A percentile compares a stretch with the other conserved stretches of the same genome.
Conservation (phyloP, 495 filamentous ascomycete genomes). For the Penicilliopsis zonata region DNA sequence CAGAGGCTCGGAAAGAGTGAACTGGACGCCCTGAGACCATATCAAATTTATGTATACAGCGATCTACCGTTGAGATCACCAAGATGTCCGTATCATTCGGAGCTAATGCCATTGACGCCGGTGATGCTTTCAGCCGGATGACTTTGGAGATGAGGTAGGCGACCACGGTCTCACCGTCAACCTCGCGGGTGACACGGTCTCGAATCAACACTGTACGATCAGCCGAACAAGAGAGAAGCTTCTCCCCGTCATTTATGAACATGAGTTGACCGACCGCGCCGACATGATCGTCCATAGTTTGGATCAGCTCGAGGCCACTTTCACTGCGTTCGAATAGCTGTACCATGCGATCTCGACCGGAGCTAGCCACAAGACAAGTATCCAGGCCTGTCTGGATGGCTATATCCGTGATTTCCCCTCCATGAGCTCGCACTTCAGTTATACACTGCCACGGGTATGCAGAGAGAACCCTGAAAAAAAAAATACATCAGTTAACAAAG, state of each 20-base stretch:
- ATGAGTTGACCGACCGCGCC: conserved; percentile 52
- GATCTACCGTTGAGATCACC: conserved; percentile 70
- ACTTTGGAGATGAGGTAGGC: conserved; percentile 66
- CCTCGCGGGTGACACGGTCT: conserved; percentile 56
- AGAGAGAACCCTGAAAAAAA: conserved; percentile 27
- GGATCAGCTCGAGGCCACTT: conserved; percentile 45
- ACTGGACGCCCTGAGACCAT: conserved; percentile 56
- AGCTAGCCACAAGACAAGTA: conserved; percentile 54
- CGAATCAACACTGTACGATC: conserved; percentile 77
- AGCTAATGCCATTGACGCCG: conserved; percentile 64
- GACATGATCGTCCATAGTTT: conserved; percentile 71
- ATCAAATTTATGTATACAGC: conserved; percentile 67
- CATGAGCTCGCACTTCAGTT: conserved; percentile 70
- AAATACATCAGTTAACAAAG: conserved; percentile 8
- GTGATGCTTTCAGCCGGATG: conserved; percentile 74
- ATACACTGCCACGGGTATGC: conserved; percentile 35
- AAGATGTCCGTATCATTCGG: conserved; percentile 48
- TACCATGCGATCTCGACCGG: conserved; percentile 77
- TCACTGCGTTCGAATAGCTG: conserved; percentile 64
- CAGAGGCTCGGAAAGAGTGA: conserved; percentile 66
- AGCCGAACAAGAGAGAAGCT: conserved; percentile 72
- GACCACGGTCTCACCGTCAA: conserved; percentile 48
- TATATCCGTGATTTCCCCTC: conserved; percentile 75
- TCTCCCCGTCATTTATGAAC: conserved; percentile 52
- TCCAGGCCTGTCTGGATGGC: conserved; percentile 34